Evolutionary conservation across 345 rosid species (phyloP).

Genomic region (Populus deltoides): DNA sequence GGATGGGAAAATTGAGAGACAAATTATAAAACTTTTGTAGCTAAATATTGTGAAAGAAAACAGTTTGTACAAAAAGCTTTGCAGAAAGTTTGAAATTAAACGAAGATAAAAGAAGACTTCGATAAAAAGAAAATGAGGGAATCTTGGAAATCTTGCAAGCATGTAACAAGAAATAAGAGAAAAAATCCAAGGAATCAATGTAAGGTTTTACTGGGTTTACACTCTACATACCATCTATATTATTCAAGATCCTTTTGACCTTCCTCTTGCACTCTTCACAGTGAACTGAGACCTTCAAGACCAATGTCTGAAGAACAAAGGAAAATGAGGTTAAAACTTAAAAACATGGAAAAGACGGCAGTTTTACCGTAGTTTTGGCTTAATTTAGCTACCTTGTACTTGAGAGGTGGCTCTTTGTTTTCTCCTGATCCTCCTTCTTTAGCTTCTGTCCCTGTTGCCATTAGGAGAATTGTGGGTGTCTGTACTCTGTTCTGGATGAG

Average conservation of each 20-base stretch:
- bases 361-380: not conserved
- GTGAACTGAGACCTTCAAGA: slow-evolving; percentile 29
- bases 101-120: not conserved
- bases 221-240: slow-evolving; percentile 19
- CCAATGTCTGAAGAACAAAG: slow-evolving; percentile 19
- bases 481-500: not conserved
- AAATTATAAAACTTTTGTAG: not conserved
- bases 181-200: not conserved
- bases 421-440: slow-evolving; percentile 23
- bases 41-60: not conserved
- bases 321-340: not conserved
- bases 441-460: slow-evolving; percentile 37
- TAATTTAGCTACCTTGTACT: slow-evolving; percentile 48
- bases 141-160: not conserved
- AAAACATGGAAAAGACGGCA: not conserved
- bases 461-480: slow-evolving; percentile 5
- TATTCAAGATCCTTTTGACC: slow-evolving; percentile 23
- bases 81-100: not conserved
- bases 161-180: not conserved
- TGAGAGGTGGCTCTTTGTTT: slow-evolving; percentile 43
- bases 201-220: not conserved
- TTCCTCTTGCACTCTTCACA: slow-evolving; percentile 33
- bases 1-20: slow-evolving; percentile 6
- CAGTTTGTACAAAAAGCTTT: not conserved
- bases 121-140: not conserved